Conservation (phyloP, 2,329 filamentous ascomycete species). For the Aspergillus sergii region DNA sequence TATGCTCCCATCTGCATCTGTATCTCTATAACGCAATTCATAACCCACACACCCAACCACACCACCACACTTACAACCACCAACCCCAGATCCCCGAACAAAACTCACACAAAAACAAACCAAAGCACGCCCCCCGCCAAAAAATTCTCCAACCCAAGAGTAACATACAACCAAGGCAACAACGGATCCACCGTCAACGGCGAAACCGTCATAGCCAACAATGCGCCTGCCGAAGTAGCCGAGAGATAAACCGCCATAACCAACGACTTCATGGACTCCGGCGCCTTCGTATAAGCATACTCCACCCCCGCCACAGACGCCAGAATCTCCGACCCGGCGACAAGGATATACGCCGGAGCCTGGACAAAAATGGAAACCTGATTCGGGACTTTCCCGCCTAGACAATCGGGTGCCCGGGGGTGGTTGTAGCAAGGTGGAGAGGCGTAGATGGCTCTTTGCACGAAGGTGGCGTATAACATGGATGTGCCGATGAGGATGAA, state of each 20-base stretch:
- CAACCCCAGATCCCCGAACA: too few relatives aligned
- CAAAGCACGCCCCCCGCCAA: neutral
- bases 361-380: neutral
- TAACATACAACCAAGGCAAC: neutral
- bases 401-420: neutral
- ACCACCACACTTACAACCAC: too few relatives aligned
- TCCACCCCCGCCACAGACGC: neutral
- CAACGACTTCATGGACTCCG: neutral
- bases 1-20: too few relatives aligned
- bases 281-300: neutral
- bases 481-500: neutral
- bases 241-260: neutral
- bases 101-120: neutral
- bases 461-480: neutral
- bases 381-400: neutral
- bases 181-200: neutral
- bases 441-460: neutral
- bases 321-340: neutral
- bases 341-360: neutral
- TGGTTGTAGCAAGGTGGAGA: neutral
- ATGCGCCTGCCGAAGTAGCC: neutral
- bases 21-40: too few relatives aligned
- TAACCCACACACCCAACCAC: too few relatives aligned
- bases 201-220: neutral
- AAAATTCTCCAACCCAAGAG: neutral